Evolutionary conservation across 2,329 filamentous ascomycete genomes (phyloP).

Genomic region (Arthrobotrys sphaeroides): DNA sequence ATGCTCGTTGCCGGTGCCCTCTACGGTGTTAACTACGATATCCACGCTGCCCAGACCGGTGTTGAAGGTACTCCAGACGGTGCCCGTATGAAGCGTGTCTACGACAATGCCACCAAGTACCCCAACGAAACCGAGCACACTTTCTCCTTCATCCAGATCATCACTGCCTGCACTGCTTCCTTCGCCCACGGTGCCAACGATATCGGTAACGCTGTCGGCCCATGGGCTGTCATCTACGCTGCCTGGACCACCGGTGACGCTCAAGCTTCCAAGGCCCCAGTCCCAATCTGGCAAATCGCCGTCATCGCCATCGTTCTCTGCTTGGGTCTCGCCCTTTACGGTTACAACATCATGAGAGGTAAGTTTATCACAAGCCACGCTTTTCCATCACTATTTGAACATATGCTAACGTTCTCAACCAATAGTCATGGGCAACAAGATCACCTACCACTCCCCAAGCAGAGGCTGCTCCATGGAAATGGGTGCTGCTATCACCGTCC

Average conservation of each 20-base stretch:
- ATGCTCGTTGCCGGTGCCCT: conserved; percentile 71
- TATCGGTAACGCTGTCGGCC: conserved; percentile 71
- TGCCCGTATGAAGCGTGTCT: conserved; percentile 61
- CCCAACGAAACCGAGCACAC: conserved; percentile 72
- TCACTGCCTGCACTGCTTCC: conserved; percentile 76
- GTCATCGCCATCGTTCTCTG: conserved; percentile 67
- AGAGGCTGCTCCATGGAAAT: conserved; percentile 71
- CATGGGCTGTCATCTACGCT: conserved; percentile 71
- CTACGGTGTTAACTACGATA: conserved; percentile 83
- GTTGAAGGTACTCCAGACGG: conserved; percentile 65
- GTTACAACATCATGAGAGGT: conserved; percentile 71
- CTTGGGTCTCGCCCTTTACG: conserved; percentile 70
- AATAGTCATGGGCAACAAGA: conserved; percentile 68
- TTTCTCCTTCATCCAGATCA: conserved; percentile 73
- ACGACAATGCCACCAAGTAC: conserved; percentile 66
- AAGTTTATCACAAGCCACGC: conserved; percentile 65
- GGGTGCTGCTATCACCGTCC: conserved; percentile 70
- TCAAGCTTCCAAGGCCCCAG: conserved; percentile 66
- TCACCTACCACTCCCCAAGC: conserved; percentile 71
- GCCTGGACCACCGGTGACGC: conserved; percentile 68
- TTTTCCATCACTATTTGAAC: background rate
- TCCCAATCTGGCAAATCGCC: conserved; percentile 70
- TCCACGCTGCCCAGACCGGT: conserved; percentile 60
- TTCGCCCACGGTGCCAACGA: conserved; percentile 78
- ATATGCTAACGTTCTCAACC: conserved; percentile 20